phyloP scores from a whole-genome alignment of 306 rosid genomes.

The Pyrus bretschneideri region DNA sequence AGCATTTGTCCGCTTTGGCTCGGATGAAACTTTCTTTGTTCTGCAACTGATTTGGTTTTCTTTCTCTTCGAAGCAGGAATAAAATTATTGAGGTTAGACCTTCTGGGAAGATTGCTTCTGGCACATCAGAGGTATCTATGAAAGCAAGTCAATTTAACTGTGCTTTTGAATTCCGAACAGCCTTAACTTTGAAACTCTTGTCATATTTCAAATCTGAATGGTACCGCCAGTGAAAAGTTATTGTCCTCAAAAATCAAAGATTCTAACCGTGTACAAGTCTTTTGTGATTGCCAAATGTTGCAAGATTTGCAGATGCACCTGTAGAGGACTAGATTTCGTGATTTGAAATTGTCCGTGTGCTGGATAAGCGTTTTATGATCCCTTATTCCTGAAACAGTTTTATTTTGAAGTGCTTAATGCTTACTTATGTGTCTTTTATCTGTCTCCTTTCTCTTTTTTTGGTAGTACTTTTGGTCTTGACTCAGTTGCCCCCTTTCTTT shows the following conservation, averaged over 20 bases:
- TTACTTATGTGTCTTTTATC: background rate
- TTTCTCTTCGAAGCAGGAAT: slow-evolving; percentile 57
- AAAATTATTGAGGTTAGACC: slow-evolving; percentile 59
- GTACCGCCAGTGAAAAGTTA: background rate
- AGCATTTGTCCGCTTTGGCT: slow-evolving; percentile 1
- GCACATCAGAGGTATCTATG: slow-evolving; percentile 68
- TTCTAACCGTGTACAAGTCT: background rate
- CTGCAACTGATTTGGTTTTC: slow-evolving; percentile 16
- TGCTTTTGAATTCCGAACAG: background rate
- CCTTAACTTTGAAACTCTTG: background rate
- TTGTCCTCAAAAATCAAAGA: background rate
- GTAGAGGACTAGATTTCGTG: background rate
- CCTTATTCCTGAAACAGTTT: no score
- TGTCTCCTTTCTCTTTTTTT: background rate
- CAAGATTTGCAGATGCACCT: background rate
- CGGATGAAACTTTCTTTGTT: background rate
- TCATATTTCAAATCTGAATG: background rate
- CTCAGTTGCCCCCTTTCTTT: background rate
- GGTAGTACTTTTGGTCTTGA: background rate
- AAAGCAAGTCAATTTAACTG: background rate
- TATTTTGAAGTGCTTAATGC: background rate
- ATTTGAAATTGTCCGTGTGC: background rate
- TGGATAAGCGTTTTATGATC: no score
- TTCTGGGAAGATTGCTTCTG: slow-evolving; percentile 77
- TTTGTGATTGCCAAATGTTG: slow-evolving; percentile 1